A percentile compares a stretch with the other conserved stretches of the same genome.
Evolutionary conservation across 768 basidiomycete species (phyloP).

Genomic region (Steccherinum ochraceum): DNA sequence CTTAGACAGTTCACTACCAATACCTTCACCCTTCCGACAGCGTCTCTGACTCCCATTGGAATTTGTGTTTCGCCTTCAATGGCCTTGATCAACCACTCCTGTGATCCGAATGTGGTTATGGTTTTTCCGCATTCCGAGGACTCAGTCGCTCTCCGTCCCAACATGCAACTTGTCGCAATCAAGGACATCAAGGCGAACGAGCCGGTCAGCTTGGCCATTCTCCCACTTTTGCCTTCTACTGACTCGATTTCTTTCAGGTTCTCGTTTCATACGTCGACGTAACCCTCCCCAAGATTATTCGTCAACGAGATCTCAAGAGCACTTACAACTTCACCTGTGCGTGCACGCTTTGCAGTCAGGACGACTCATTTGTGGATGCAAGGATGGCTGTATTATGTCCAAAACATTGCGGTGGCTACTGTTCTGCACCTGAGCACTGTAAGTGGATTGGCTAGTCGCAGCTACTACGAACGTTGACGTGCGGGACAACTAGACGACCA

Average conservation of each 20-base stretch:
- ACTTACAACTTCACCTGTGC: slow-evolving; percentile 76
- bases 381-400: slow-evolving; percentile 68
- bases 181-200: slow-evolving; percentile 56
- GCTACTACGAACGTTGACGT: too few species aligned
- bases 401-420: slow-evolving; percentile 58
- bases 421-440: slow-evolving; percentile 47
- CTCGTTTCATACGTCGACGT: slow-evolving; percentile 83
- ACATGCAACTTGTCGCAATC: slow-evolving; percentile 70
- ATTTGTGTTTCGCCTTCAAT: slow-evolving; percentile 74
- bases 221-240: slow-evolving; percentile 1
- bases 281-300: slow-evolving; percentile 50
- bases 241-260: slow-evolving; percentile 40
- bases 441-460: too few species aligned
- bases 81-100: slow-evolving; percentile 86
- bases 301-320: slow-evolving; percentile 54
- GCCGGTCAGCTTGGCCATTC: slow-evolving; percentile 45
- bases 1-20: slow-evolving; percentile 78
- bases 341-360: slow-evolving; percentile 51
- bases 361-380: slow-evolving; percentile 40
- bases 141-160: slow-evolving; percentile 39
- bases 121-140: slow-evolving; percentile 68
- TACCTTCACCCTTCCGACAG: slow-evolving; percentile 79
- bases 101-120: slow-evolving; percentile 83
- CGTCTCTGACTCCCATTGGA: slow-evolving; percentile 75
- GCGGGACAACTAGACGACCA: slow-evolving; percentile 45